Conservation (phyloP, 228 moss, liverwort and hornwort species). For the Sphagnum fallax region DNA sequence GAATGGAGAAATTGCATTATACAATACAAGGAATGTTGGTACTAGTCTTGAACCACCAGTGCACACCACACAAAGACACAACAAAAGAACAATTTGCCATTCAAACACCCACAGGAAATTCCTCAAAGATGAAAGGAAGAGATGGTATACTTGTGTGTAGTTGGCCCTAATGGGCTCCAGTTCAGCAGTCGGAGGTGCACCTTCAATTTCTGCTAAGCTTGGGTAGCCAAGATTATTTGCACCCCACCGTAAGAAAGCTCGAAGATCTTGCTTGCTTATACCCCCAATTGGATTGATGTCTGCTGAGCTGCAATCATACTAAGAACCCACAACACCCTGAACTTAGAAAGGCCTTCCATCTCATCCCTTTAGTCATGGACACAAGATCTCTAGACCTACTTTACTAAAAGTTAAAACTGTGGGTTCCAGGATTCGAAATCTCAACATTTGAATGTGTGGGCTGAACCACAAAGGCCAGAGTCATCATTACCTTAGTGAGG, state of each 20-base stretch:
- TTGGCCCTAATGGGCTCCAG: conserved; percentile 69
- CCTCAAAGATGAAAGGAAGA: not conserved
- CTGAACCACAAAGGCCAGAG: no score
- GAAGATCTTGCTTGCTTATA: conserved; percentile 86
- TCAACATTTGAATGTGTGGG: no score
- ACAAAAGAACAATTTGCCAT: not conserved
- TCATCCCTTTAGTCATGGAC: not conserved
- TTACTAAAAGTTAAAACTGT: no score
- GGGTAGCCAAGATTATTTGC: conserved; percentile 74
- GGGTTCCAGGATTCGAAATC: no score
- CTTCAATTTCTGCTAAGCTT: conserved; percentile 73
- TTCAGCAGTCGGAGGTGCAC: conserved; percentile 87
- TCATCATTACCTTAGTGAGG: conserved; percentile 63
- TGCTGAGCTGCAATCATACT: conserved; percentile 96
- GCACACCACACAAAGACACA: not conserved
- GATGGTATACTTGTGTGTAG: conserved; percentile 48
- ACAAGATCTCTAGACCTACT: not conserved
- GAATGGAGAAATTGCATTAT: no score
- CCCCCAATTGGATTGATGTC: conserved; percentile 96
- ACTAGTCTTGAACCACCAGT: not conserved
- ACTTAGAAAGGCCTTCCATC: not conserved
- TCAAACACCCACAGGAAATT: not conserved
- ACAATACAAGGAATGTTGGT: no score
- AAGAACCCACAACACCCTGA: conserved; percentile 2
- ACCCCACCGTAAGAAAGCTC: conserved; percentile 74